These are phyloP conservation scores for Solanum dulcamara DNA, from an alignment of 257 asterid species.

Conservation along the genomic window DNA sequence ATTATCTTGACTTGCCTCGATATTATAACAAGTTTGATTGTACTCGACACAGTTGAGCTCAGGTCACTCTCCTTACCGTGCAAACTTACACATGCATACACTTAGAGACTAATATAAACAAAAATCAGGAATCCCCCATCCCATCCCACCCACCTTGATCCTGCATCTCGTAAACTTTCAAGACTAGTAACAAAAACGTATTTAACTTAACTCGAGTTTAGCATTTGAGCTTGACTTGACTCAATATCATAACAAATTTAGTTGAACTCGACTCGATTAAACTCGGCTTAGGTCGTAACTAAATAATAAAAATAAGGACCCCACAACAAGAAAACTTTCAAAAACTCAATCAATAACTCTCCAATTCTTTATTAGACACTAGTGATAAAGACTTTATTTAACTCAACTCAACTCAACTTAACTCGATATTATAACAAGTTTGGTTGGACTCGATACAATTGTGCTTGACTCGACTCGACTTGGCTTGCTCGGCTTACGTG, in stretches of 20 bases:
- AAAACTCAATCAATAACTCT: neutral
- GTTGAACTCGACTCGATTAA: neutral
- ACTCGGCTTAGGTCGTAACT: neutral
- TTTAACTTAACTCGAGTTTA: neutral
- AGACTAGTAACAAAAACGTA: neutral
- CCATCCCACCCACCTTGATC: too few relatives aligned
- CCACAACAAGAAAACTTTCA: neutral
- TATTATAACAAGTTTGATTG: too few relatives aligned
- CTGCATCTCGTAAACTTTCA: neutral
- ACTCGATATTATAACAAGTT: neutral
- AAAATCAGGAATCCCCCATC: too few relatives aligned
- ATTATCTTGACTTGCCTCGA: too few relatives aligned
- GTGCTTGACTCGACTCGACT: neutral
- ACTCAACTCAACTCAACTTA: neutral
- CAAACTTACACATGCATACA: too few relatives aligned
- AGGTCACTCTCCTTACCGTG: too few relatives aligned
- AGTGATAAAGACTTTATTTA: neutral
- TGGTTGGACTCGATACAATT: neutral
- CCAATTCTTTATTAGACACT: accelerated
- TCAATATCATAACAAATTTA: neutral
- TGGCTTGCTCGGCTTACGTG: neutral
- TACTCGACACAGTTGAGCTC: too few relatives aligned
- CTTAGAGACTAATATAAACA: too few relatives aligned
- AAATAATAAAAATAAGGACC: too few relatives aligned
- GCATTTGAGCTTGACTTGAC: neutral